Base-by-base conservation (phyloP, 306 rosid genomes). In the Inga laurina region DNA sequence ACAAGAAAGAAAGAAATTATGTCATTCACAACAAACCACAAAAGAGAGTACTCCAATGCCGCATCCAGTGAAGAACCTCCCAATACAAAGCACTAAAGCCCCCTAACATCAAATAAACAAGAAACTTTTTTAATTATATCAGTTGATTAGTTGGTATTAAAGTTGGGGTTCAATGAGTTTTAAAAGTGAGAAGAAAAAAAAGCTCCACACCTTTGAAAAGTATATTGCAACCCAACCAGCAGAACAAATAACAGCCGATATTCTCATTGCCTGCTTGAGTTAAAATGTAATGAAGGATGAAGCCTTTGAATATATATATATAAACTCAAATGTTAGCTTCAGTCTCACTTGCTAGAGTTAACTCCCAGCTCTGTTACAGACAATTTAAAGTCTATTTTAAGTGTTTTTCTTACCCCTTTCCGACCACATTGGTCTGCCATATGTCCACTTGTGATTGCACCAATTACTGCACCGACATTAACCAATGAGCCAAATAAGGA, bases 41-140 rank as follows among this genome's bases (percentile, higher is more conserved):
- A 52, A 51, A 51, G 79, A 75, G 66, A 51, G 27, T 52, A 75
- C 48, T 52, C 79, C 79, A 52, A 52, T 52, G 79, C 79, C 66
- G 10, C 37, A 75, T 52, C 66, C 79, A 0, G 48, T 75, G 9
- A 75, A 24, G 34, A 75, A 52, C 48, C 78, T 75, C 44, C 79
- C 66, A 34, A 30, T 18, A 54, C 49, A 54, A 54, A 75, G 68
- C 51, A 56, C 15, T 37, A n/a, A 37, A 75, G 51, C n/a, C 43
- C 37, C 51, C 79, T 75, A 12, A 24, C 37, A 24, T 15, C 79
- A 37, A 54, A 37, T 16, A 52, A 75, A 75, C 79, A 75, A 5
- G 19, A 18, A 75, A 35, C 30, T 49, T 14, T 11, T 34, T 34
- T 10, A 11, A 48, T 16, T 14, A 72, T 14, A 48, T 14, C 15